Evolutionary conservation across 306 rosid species (phyloP), one percentile per base, ranked within the genome.

Genomic region (Vigna hirtella): DNA sequence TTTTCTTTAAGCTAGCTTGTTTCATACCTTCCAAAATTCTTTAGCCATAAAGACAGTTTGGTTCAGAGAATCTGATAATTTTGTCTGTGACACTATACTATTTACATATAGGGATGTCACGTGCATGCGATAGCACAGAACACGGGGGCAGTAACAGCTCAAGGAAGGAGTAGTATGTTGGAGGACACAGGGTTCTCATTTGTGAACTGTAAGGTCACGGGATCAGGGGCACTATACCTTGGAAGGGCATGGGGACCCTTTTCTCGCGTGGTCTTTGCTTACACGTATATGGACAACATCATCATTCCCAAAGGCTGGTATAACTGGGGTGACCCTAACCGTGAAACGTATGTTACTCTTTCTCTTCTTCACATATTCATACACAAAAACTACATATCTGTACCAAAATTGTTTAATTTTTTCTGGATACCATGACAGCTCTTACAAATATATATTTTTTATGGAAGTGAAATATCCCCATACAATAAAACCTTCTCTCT

Each of bases 191-290:
- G 99, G 5, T 96, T 96, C 83, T 96, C 99, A 9, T 96, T 96
- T 47, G 96, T 93, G 57, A 83, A 96, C 88, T 96, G 99, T 84
- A 93, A 86, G 86, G 98, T 96, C 85, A 96, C 99, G 85, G 99
- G 97, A 0, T 93, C 98, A 6, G 99, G 99, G 49, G 99, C 98
- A 38, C 86, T 96, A 11, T 96, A 91, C 86, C 90, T 96, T 24
- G 99, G 99, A 36, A 87, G 99, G 85, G 99, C 99, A 32, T 96
- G 99, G 99, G 97, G 98, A 62, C 98, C 97, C 43, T 96, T 93
- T 80, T 96, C 99, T 9, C 84, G 98, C 47, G 99, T 96, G 9
- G 85, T 96, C 79, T 96, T 96, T 40, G 94, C 99, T 28, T 88
- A 87, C 47, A 96, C 99, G 0, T 87, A 93, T 45, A 96, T 96